These are phyloP conservation scores for Teunomyces cretensis DNA, from an alignment of 805 yeast genomes.

Conservation along the genomic window DNA sequence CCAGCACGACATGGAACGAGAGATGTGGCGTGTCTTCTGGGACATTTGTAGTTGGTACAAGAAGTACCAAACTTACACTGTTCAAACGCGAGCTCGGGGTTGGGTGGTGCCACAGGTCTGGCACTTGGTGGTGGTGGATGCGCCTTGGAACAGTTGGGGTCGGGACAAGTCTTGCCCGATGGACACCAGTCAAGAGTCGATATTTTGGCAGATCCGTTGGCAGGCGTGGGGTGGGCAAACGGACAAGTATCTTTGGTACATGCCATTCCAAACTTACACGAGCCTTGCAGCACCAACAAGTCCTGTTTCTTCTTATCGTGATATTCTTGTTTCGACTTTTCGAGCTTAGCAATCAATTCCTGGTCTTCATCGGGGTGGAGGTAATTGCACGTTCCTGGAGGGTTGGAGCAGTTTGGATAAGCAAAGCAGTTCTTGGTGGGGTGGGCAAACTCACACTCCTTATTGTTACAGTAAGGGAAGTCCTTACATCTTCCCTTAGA, in stretches of 20 bases:
- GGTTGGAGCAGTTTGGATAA: conserved; percentile 75
- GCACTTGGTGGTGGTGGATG: conserved; percentile 72
- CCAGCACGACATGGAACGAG: conserved; percentile 81
- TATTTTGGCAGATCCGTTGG: conserved; percentile 71
- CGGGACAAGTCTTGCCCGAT: conserved; percentile 61
- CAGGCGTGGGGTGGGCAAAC: conserved; percentile 90
- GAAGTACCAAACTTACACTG: conserved; percentile 77
- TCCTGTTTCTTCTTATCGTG: conserved; percentile 37
- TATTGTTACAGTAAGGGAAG: conserved; percentile 70
- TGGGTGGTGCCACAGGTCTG: conserved; percentile 23
- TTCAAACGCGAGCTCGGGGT: conserved; percentile 59
- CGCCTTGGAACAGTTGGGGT: conserved; percentile 65
- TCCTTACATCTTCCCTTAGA: conserved; percentile 66
- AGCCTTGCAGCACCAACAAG: conserved; percentile 36
- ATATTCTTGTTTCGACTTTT: conserved; percentile 55
- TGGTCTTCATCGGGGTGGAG: conserved; percentile 86
- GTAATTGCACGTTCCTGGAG: conserved; percentile 78
- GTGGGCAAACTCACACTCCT: conserved; percentile 73
- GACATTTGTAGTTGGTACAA: conserved; percentile 78
- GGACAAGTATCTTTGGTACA: conserved; percentile 82
- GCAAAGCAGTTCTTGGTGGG: conserved; percentile 75
- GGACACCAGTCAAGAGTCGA: conserved; percentile 74
- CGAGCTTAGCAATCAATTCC: conserved; percentile 65
- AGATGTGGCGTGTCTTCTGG: conserved; percentile 80
- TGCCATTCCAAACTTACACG: conserved; percentile 74